Conservation (phyloP, 805 yeast species). For the Saccharomycopsis synnaedendra region DNA sequence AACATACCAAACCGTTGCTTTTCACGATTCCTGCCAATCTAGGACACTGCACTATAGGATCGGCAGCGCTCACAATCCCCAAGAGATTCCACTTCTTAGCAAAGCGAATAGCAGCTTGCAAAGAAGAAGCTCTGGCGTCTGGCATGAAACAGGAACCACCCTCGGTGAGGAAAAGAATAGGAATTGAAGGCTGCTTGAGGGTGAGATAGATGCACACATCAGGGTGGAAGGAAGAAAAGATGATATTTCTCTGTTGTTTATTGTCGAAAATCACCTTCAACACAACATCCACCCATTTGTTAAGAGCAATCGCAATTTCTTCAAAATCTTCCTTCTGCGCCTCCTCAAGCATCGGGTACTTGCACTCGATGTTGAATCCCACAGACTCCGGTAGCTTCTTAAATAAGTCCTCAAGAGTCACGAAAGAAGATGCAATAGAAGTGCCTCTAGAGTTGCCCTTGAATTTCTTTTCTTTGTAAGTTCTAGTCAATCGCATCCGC, state of each 20-base stretch:
- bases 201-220: conserved; percentile 80
- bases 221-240: conserved; percentile 90
- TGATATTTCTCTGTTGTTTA: conserved; percentile 70
- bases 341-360: conserved; percentile 92
- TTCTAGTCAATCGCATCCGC: conserved; percentile 78
- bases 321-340: conserved; percentile 85
- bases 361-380: conserved; percentile 91
- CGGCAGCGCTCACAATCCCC: conserved; percentile 86
- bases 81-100: conserved; percentile 84
- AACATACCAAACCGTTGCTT: conserved; percentile 83
- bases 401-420: conserved; percentile 77
- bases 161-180: conserved; percentile 83
- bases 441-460: conserved; percentile 90
- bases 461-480: conserved; percentile 75
- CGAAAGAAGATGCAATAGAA: conserved; percentile 85
- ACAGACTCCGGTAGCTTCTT: conserved; percentile 69
- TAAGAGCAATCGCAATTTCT: conserved; percentile 69
- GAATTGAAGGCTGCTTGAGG: conserved; percentile 87
- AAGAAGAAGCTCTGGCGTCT: conserved; percentile 75
- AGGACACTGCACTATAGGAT: conserved; percentile 81
- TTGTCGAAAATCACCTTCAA: conserved; percentile 69
- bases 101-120: conserved; percentile 86
- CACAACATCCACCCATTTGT: conserved; percentile 82
- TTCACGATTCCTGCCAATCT: conserved; percentile 85
- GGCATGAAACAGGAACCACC: conserved; percentile 81